Evolutionary conservation across 345 rosid species (phyloP), one percentile per base, ranked within the genome.

Genomic region (Pistacia atlantica): DNA sequence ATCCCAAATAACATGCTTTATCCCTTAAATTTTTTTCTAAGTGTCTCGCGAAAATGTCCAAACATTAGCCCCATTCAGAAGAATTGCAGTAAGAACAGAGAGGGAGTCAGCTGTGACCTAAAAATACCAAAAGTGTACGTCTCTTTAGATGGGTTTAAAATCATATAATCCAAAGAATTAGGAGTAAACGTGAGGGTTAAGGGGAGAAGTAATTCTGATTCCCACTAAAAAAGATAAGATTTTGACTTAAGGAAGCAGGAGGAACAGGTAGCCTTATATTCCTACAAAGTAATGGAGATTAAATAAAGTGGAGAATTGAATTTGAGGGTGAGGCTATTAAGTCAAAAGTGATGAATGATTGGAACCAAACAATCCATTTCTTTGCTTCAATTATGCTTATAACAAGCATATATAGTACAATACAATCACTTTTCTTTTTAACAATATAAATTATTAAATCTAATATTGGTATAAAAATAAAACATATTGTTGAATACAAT

Each of bases 331-430:
- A 5, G 46, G 46, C 8, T 28, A 38, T 6, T 0, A 46, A n/a
- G 76, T 78, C 84, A 75, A 78, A 78, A 49, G 48, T 65, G 74
- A 65, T 49, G 33, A 70, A 81, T 81, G 70, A 74, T 77, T 81
- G 81, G 65, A 37, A 10, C 62, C 60, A 67, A 42, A 4, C 35
- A 38, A 55, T 31, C 12, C 33, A 2, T 52, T 33, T 64, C 71
- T 65, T 55, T 46, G 60, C 22, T 67, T 37, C 42, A 75, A 75
- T 75, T 42, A 65, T 75, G 65, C 45, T 66, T 56, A 38, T 75
- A 52, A 63, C 11, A 56, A 66, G 42, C n/a, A 37, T n/a, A 35
- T 46, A 14, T 33, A 25, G 25, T 22, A 22, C 25, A 45, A 11
- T 22, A 22, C 25, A 45, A 11, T 10, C 17, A 49, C 61, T 13